A percentile compares a stretch with the other conserved stretches of the same genome.
These are phyloP conservation scores for Hamigera avellanea DNA, from an alignment of 495 filamentous ascomycete species.

Conservation along the genomic window DNA sequence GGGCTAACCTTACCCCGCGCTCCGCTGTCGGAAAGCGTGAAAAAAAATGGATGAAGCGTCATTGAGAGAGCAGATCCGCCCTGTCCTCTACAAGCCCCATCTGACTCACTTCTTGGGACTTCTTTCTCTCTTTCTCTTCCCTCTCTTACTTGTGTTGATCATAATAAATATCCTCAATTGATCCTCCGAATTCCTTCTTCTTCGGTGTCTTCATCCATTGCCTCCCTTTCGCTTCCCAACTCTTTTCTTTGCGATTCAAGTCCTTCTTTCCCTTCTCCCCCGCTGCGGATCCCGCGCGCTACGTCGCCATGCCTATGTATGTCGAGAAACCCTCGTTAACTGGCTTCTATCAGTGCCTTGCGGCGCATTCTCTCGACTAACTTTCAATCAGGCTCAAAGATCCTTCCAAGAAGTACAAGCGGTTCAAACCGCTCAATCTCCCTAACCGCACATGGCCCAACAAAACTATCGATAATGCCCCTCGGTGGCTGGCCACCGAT, in stretches of 20 bases:
- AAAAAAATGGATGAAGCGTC: too few species aligned
- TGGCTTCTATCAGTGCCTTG: too few species aligned
- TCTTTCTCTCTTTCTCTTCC: neutral
- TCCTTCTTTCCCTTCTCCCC: slow-evolving; percentile 9
- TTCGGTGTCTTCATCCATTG: neutral
- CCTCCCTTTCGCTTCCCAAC: slow-evolving; percentile 1
- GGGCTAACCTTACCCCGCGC: neutral
- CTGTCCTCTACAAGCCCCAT: neutral
- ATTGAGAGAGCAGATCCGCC: too few species aligned
- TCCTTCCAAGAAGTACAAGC: slow-evolving; percentile 84
- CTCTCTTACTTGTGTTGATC: neutral
- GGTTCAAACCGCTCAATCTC: slow-evolving; percentile 64
- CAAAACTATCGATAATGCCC: slow-evolving; percentile 63
- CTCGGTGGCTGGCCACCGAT: slow-evolving; percentile 79
- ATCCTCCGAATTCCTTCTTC: neutral
- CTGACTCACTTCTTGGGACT: neutral
- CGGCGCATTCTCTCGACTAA: neutral
- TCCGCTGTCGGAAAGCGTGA: neutral
- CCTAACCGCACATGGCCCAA: slow-evolving; percentile 86
- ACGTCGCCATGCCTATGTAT: slow-evolving; percentile 29
- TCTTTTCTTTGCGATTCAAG: slow-evolving; percentile 2
- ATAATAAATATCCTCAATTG: neutral
- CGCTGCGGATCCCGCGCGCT: slow-evolving; percentile 11
- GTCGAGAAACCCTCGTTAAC: slow-evolving; percentile 2
- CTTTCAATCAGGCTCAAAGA: slow-evolving; percentile 66